Evolutionary conservation across 1,284 basidiomycete genomes (phyloP).

Genomic region (Rhodotorula glutinis): DNA sequence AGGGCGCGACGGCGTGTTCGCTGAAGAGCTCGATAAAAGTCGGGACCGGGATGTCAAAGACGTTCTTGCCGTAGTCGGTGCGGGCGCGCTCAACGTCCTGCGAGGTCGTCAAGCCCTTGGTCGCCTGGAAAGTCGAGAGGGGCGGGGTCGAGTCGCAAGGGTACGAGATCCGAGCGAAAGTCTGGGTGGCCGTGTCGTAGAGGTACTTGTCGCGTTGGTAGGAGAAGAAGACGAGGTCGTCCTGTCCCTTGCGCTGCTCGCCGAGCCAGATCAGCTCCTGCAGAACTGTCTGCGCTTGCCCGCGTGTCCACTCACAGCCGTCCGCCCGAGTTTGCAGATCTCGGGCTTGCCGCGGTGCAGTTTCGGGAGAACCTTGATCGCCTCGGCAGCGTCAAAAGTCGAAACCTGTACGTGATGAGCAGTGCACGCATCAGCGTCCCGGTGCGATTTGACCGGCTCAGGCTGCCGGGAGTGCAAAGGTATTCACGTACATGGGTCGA

Average conservation of each 20-base stretch:
- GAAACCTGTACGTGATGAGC: conserved; percentile 60
- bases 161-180: conserved; percentile 83
- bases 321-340: conserved; percentile 74
- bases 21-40: conserved; percentile 81
- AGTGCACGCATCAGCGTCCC: background rate
- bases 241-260: conserved; percentile 51
- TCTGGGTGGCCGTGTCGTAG: conserved; percentile 60
- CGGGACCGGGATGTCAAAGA: conserved; percentile 92
- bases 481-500: conserved; percentile 16
- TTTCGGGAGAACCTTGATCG: conserved; percentile 79
- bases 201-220: conserved; percentile 96
- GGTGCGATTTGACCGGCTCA: background rate
- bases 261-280: background rate
- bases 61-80: conserved; percentile 77
- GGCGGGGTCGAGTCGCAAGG: conserved; percentile 73
- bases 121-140: conserved; percentile 65
- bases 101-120: conserved; percentile 53
- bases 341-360: conserved; percentile 86
- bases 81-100: conserved; percentile 48
- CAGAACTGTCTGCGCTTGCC: background rate
- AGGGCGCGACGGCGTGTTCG: conserved; percentile 89
- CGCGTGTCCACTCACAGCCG: conserved; percentile 50
- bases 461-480: background rate
- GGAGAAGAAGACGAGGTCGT: conserved; percentile 74
- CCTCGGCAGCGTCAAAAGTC: conserved; percentile 69